Evolutionary conservation across 148 eudicot species (phyloP), one percentile per base, ranked within the genome.

Genomic region (Bassia scoparia): DNA sequence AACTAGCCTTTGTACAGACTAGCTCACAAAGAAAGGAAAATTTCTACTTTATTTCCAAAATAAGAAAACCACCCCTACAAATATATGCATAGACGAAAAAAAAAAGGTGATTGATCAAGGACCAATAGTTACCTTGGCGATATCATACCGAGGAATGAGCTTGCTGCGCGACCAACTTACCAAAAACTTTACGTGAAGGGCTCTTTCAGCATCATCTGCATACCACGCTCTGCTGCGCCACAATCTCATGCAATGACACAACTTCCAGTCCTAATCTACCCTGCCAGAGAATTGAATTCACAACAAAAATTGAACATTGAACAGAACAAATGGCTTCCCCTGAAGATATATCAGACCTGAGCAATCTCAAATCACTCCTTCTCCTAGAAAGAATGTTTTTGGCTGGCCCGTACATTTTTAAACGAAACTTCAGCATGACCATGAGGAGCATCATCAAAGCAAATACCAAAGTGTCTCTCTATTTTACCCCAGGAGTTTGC

Each of bases 391-490:
- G 81, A 65, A 95, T 86, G 69, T 95, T 95, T 61, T 79, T 89
- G 68, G 89, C 88, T 49, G 96, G 93, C 43, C 89, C 92, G 80
- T 7, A 91, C 98, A 81, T 91, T 85, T 52, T 84, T 88, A 73
- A 95, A 95, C 9, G 74, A 59, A 63, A 95, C 83, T 82, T 95
- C 98, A 35, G 98, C 98, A 83, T 95, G 98, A 73, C 98, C 98
- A 76, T 95, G 98, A 64, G 98, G 98, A 27, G 98, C 98, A 82
- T 95, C 98, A 71, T 95, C 98, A 75, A 89, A 95, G 64, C 98
- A 88, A 95, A 95, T 69, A 95, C 98, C 46, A 83, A 81, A 95
- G 90, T 21, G 98, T 60, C 97, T 84, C 75, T 76, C 76, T 73
- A 95, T 72, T 77, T 81, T 44, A 95, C 79, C 52, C 98, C 98